Base-by-base conservation (phyloP, 2,329 filamentous ascomycete species). In the Aspergillus vadensis region DNA sequence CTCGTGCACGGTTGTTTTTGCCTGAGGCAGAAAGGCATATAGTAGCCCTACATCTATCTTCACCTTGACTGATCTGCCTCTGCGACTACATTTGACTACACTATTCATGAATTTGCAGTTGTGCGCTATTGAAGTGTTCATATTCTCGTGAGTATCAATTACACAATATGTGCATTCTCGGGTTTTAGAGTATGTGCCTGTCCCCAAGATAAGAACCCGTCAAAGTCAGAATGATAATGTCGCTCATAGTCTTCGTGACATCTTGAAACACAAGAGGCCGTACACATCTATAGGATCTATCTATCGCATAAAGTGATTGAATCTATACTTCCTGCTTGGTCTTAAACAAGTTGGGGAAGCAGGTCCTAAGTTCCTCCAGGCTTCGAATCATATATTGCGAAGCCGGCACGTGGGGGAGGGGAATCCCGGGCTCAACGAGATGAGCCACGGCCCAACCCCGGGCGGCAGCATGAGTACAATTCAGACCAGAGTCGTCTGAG, bases 301-400 rank as follows among this genome's bases (percentile, higher is more conserved):
- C 39, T 50, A 9, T 27, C 21, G 57, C n/a, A 55, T 50, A 59
- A 39, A 57, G 23, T 30, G 17, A 12, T 10, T 27, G 14, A 12
- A 14, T 36, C 55, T 44, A 39, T 39, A 48, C 25, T 27, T 63
- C 38, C 32, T 48, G 51, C 53, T 19, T 57, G 25, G 51, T 52
- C 75, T 91, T 95, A 82, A 99, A 97, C 63, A 97, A 86, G 59
- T 96, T 87, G 0, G 95, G 92, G 67, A 94, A 98, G 10, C 90
- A 76, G 0, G 79, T 79, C 49, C 90, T 86, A 60, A 99, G 79
- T 71, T 98, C 90, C 65, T 90, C 83, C 27, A 99, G 78, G 70
- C 87, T 84, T 48, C 85, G 82, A 65, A 99, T 90, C 72, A 93
- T 88, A 74, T 90, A 86, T 69, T 91, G 85, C 39, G 88, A 89